Percentiles rank a stretch among this genome's conserved stretches.
These are phyloP conservation scores for Zopfia rhizophila DNA, from an alignment of 2,329 filamentous ascomycete species.

Conservation along the genomic window DNA sequence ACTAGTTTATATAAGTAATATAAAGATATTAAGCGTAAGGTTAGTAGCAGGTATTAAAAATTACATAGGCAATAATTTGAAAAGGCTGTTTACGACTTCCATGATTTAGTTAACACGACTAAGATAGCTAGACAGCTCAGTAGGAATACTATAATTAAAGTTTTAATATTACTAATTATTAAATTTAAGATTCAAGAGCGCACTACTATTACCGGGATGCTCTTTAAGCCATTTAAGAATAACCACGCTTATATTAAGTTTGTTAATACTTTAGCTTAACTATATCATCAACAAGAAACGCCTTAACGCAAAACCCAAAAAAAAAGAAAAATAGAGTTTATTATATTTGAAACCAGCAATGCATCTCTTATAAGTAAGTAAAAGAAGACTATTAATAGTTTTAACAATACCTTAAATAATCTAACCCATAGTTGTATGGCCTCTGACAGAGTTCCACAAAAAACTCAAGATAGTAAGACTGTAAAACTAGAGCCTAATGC, in stretches of 20 bases:
- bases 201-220: slow-evolving; percentile 24
- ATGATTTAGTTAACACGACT: slow-evolving; percentile 26
- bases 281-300: slow-evolving; percentile 27
- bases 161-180: slow-evolving; percentile 23
- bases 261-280: slow-evolving; percentile 22
- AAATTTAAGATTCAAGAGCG: slow-evolving; percentile 28
- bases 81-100: slow-evolving; percentile 20
- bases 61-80: slow-evolving; percentile 22
- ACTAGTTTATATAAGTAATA: slow-evolving; percentile 25
- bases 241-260: slow-evolving; percentile 22
- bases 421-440: neutral
- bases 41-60: slow-evolving; percentile 23
- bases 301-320: slow-evolving; percentile 21
- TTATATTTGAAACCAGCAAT: slow-evolving; percentile 11
- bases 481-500: no score
- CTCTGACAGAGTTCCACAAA: no score
- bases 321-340: slow-evolving; percentile 11
- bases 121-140: slow-evolving; percentile 30
- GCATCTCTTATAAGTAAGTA: slow-evolving; percentile 12
- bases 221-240: slow-evolving; percentile 29
- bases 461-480: no score
- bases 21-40: slow-evolving; percentile 19
- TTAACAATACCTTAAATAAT: slow-evolving; percentile 1
- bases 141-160: slow-evolving; percentile 20
- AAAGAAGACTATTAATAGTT: no score